Evolutionary conservation across 257 asterid species (phyloP).

Genomic region (Solanum sejunctum): DNA sequence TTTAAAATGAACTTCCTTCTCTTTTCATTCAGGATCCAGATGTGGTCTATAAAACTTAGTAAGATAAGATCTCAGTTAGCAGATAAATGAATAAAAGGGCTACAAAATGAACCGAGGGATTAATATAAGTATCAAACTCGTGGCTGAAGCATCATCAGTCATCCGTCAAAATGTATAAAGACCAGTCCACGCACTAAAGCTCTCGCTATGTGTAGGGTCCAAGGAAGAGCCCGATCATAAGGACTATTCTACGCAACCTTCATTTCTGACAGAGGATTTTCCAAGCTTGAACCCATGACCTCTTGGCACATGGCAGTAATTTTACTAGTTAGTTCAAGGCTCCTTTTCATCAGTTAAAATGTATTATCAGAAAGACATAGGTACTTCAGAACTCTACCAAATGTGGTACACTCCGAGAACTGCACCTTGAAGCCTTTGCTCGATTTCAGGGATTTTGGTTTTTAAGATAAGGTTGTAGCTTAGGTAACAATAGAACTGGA

Average conservation of each 20-base stretch:
- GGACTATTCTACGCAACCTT: too few species aligned
- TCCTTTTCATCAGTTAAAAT: too few species aligned
- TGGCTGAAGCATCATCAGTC: background rate
- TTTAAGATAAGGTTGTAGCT: slow-evolving; percentile 61
- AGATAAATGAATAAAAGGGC: background rate
- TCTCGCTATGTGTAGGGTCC: too few species aligned
- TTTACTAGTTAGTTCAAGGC: too few species aligned
- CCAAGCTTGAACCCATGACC: too few species aligned
- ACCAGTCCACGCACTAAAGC: too few species aligned
- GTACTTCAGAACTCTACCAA: slow-evolving; percentile 34
- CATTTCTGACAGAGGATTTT: too few species aligned
- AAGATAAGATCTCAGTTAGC: background rate
- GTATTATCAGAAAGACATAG: background rate
- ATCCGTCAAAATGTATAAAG: background rate
- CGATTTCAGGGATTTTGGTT: slow-evolving; percentile 77
- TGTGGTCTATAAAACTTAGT: background rate
- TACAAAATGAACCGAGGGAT: background rate
- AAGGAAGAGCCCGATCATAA: too few species aligned
- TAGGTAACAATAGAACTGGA: slow-evolving; percentile 62
- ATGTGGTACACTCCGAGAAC: slow-evolving; percentile 44
- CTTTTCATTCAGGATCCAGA: background rate
- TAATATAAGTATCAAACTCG: background rate
- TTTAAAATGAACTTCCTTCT: background rate
- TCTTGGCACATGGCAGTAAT: too few species aligned
- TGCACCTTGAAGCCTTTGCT: slow-evolving; percentile 72